These are phyloP conservation scores for Pseudogymnoascus sp. DNA, from an alignment of 2,329 filamentous ascomycete genomes.

Conservation along the genomic window DNA sequence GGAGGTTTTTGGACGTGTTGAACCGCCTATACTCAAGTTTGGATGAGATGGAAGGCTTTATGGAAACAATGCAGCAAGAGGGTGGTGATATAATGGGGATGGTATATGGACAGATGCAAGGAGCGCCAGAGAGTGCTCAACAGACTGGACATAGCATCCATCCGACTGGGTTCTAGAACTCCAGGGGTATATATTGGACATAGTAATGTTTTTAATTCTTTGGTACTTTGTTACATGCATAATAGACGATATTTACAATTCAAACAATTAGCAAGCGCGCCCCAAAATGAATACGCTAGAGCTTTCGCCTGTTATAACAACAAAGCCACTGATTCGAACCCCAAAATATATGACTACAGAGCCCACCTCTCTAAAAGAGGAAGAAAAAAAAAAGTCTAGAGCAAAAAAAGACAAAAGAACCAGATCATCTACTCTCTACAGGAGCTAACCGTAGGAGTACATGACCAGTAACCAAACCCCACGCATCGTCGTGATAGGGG, in stretches of 20 bases:
- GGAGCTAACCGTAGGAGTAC: not conserved
- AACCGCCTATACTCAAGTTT: not conserved
- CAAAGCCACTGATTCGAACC: not conserved
- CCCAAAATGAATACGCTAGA: not conserved
- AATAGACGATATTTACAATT: constrained; percentile 1
- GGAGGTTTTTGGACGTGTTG: not conserved
- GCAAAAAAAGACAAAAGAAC: not conserved
- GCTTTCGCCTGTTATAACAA: not conserved
- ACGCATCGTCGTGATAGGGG: not conserved
- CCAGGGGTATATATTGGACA: not conserved
- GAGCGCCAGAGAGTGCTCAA: constrained; percentile 2
- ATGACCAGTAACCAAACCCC: not conserved
- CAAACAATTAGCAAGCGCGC: not conserved
- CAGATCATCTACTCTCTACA: constrained; percentile 1
- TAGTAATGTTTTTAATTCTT: not conserved
- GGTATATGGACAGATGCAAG: constrained; percentile 6
- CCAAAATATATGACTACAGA: not conserved
- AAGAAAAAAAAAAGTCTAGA: not conserved
- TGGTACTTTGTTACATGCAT: not conserved
- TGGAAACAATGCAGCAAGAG: constrained; percentile 5
- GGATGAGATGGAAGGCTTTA: constrained; percentile 5
- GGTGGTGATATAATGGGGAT: not conserved
- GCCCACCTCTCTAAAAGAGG: not conserved
- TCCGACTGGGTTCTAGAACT: not conserved
- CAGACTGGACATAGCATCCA: constrained; percentile 2